These are phyloP conservation scores for Bathelium albidoporum DNA, from an alignment of 495 filamentous ascomycete species.

Conservation along the genomic window DNA sequence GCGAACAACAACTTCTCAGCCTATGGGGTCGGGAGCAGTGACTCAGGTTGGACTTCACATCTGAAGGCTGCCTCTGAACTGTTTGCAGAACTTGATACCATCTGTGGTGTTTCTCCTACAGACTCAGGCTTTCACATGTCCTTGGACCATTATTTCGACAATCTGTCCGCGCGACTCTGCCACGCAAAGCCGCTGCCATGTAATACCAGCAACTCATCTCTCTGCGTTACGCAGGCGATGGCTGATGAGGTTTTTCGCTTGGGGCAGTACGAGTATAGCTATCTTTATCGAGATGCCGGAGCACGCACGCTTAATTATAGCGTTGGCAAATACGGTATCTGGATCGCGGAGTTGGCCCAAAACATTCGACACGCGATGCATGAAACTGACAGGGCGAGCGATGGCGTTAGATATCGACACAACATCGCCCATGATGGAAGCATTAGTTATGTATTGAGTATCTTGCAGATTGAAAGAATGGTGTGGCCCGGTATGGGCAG, in stretches of 20 bases:
- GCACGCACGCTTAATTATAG: neutral
- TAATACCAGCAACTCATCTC: conserved; percentile 33
- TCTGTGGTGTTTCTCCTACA: conserved; percentile 47
- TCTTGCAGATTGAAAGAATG: conserved; percentile 54
- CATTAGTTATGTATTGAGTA: conserved; percentile 43
- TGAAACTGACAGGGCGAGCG: conserved; percentile 15
- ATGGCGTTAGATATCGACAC: conserved; percentile 44
- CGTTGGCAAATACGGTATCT: conserved; percentile 46
- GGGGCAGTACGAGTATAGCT: conserved; percentile 57
- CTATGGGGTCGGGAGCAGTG: conserved; percentile 36
- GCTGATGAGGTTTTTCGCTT: conserved; percentile 52
- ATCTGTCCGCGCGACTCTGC: conserved; percentile 55
- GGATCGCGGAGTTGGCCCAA: conserved; percentile 47
- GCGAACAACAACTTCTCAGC: conserved; percentile 34
- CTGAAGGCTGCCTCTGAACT: conserved; percentile 40
- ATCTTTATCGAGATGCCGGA: conserved; percentile 48
- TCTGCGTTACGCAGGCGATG: conserved; percentile 44
- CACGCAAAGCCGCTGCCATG: conserved; percentile 52
- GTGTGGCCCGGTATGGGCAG: conserved; percentile 63
- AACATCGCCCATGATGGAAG: conserved; percentile 62
- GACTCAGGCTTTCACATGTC: conserved; percentile 44
- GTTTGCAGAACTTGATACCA: conserved; percentile 41
- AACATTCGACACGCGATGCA: conserved; percentile 36
- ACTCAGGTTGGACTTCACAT: conserved; percentile 43
- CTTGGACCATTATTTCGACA: conserved; percentile 63